Conservation (phyloP, 805 yeast genomes). For the Candida nemodendra region DNA sequence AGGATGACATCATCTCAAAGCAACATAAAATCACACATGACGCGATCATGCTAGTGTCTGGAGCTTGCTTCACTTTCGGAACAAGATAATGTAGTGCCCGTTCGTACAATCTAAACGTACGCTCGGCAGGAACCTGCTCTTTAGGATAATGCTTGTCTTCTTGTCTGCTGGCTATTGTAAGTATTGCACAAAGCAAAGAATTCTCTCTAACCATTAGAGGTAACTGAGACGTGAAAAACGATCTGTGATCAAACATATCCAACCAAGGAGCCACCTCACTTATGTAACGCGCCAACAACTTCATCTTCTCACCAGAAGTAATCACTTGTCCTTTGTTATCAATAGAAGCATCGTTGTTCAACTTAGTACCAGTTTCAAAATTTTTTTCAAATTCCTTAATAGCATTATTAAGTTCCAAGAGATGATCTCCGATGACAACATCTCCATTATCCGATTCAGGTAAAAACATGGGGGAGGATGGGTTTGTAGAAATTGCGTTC, state of each 20-base stretch:
- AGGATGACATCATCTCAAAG: conserved; percentile 39
- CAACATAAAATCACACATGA: conserved; percentile 26
- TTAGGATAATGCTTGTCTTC: conserved; percentile 2
- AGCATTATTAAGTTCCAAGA: conserved; percentile 12
- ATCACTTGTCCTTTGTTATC: neutral
- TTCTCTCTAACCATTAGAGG: conserved; percentile 1
- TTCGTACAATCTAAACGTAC: conserved; percentile 5
- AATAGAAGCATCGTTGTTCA: neutral
- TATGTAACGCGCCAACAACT: conserved; percentile 13
- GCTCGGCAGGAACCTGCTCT: conserved; percentile 8
- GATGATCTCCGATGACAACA: conserved; percentile 8
- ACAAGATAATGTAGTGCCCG: conserved; percentile 18
- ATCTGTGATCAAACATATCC: conserved; percentile 29
- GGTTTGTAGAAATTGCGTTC: conserved; percentile 21
- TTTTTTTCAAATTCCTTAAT: conserved; percentile 1
- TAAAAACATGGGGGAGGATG: conserved; percentile 7
- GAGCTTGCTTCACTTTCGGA: conserved; percentile 29
- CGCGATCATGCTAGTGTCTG: conserved; percentile 20
- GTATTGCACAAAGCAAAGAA: conserved; percentile 1
- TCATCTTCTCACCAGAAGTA: conserved; percentile 10
- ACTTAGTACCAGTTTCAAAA: conserved; percentile 2
- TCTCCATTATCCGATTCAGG: neutral
- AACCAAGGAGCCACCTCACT: conserved; percentile 13
- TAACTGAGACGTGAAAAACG: conserved; percentile 23
- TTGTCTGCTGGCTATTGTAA: conserved; percentile 5